Evolutionary conservation across 257 asterid species (phyloP).

Genomic region (Plectranthus barbatus): DNA sequence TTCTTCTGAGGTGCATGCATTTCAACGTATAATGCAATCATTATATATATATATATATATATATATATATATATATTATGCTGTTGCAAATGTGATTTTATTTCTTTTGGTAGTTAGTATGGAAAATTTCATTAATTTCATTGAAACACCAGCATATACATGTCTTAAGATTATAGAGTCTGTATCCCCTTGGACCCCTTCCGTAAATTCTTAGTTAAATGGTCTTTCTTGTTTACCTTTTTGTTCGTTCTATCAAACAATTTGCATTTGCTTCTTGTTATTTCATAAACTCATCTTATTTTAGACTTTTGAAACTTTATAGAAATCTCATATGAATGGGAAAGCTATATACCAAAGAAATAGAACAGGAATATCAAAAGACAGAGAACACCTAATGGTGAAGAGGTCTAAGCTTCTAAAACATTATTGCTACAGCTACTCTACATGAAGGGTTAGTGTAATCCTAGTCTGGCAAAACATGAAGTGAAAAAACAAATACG

Average conservation of each 20-base stretch:
- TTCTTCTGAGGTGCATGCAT: conserved; percentile 42
- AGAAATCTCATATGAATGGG: neutral
- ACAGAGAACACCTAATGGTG: neutral
- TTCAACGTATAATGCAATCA: neutral
- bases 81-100: neutral
- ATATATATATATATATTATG: neutral
- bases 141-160: neutral
- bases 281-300: neutral
- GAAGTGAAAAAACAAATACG: neutral
- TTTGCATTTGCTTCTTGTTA: neutral
- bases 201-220: neutral
- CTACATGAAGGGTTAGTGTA: neutral
- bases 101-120: neutral
- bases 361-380: neutral
- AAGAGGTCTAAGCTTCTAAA: neutral
- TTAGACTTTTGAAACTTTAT: neutral
- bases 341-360: neutral
- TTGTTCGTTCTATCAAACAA: neutral
- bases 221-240: neutral
- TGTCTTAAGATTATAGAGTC: neutral
- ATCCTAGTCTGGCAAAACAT: neutral
- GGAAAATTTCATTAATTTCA: neutral
- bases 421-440: neutral
- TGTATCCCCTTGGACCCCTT: neutral
- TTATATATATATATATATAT: neutral